phyloP scores from a whole-genome alignment of 495 filamentous ascomycete genomes.

The Darksidea phi region DNA sequence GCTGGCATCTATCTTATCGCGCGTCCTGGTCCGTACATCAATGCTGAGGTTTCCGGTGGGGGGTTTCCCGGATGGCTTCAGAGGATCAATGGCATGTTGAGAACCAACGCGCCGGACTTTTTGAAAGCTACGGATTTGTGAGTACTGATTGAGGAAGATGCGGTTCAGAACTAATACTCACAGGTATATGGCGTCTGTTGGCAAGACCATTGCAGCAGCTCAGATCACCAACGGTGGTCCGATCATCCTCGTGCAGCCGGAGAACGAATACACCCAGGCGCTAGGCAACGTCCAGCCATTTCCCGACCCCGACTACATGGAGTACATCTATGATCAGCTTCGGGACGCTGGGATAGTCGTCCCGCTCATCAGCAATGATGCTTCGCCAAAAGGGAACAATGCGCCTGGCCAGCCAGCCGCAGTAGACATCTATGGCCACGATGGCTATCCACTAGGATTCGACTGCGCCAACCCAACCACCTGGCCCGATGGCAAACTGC shows the following conservation, averaged over 20 bases:
- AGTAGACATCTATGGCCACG: slow-evolving; percentile 78
- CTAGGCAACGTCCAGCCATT: slow-evolving; percentile 34
- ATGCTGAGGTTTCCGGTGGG: slow-evolving; percentile 64
- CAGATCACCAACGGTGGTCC: slow-evolving; percentile 80
- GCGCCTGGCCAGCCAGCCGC: slow-evolving; percentile 65
- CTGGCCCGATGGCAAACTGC: slow-evolving; percentile 46
- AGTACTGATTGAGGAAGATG: neutral
- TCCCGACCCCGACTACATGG: slow-evolving; percentile 61
- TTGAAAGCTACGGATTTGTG: slow-evolving; percentile 64
- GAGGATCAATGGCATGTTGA: slow-evolving; percentile 58
- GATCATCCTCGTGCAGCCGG: slow-evolving; percentile 73
- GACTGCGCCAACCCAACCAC: slow-evolving; percentile 46
- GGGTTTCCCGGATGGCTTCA: slow-evolving; percentile 68
- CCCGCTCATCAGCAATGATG: slow-evolving; percentile 77
- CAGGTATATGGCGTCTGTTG: slow-evolving; percentile 41
- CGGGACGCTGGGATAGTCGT: slow-evolving; percentile 68
- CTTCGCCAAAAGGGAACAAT: slow-evolving; percentile 56
- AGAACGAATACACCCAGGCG: slow-evolving; percentile 69
- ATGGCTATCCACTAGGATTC: slow-evolving; percentile 64
- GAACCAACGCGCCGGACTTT: slow-evolving; percentile 60
- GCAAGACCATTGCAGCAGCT: slow-evolving; percentile 63
- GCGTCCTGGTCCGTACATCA: slow-evolving; percentile 67
- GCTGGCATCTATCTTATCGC: slow-evolving; percentile 74
- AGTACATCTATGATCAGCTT: slow-evolving; percentile 66
- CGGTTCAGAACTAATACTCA: slow-evolving; percentile 43